A percentile compares a stretch with the other conserved stretches of the same genome.
Evolutionary conservation across 2,329 filamentous ascomycete genomes (phyloP).

Genomic region (Fonsecaea monophora): DNA sequence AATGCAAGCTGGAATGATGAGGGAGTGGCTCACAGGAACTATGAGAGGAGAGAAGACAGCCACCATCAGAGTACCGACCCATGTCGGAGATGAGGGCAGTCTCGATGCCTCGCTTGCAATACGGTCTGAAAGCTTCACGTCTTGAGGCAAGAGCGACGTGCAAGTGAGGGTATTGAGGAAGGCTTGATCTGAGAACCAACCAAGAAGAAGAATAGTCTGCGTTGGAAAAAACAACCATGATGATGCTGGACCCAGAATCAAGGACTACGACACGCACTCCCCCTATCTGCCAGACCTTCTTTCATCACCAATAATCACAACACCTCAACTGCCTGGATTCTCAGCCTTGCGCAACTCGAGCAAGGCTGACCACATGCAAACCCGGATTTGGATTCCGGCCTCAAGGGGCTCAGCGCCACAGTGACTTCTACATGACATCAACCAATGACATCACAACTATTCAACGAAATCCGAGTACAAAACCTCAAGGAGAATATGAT

Average conservation of each 20-base stretch:
- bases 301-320: not conserved
- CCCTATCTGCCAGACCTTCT: not conserved
- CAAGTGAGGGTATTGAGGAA: not conserved
- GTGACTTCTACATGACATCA: constrained; percentile 17
- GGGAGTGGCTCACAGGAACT: constrained; percentile 13
- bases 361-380: not conserved
- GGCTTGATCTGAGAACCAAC: not conserved
- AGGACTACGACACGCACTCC: not conserved
- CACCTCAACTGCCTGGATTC: not conserved
- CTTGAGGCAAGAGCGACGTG: not conserved
- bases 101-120: not conserved
- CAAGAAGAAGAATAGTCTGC: not conserved
- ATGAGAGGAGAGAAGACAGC: constrained; percentile 9
- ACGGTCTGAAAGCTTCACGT: too few relatives aligned
- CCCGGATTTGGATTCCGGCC: not conserved
- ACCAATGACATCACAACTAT: constrained; percentile 20
- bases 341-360: constrained; percentile 11
- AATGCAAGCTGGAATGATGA: constrained; percentile 16
- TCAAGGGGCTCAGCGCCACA: not conserved
- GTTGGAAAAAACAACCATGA: not conserved
- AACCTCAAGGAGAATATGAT: not conserved
- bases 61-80: not conserved
- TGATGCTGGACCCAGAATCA: not conserved
- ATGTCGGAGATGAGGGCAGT: not conserved
- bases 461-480: constrained; percentile 12